These are phyloP conservation scores for Populus simonii DNA, from an alignment of 345 rosid species.

Conservation along the genomic window DNA sequence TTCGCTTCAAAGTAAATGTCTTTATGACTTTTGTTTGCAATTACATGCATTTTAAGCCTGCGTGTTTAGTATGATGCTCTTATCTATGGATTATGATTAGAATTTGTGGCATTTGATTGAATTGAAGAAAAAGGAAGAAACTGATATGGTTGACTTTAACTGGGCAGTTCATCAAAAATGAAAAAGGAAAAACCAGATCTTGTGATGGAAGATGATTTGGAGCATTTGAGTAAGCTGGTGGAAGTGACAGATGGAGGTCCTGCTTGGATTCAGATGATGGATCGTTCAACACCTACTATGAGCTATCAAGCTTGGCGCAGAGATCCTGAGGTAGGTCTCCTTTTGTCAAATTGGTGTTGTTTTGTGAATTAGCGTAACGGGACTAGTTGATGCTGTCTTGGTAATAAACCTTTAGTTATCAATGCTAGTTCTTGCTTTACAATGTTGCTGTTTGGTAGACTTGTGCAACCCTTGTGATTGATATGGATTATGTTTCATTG, in stretches of 20 bases:
- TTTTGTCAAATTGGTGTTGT: neutral
- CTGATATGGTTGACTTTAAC: neutral
- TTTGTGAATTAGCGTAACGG: neutral
- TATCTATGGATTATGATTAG: neutral
- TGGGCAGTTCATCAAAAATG: slow-evolving; percentile 39
- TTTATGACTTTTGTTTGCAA: neutral
- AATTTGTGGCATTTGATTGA: neutral
- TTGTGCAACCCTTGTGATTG: slow-evolving; percentile 13
- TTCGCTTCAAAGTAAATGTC: neutral
- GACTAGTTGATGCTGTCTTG: neutral
- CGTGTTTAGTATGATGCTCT: neutral
- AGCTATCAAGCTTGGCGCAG: slow-evolving; percentile 87
- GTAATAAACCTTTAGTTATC: neutral
- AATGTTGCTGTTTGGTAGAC: slow-evolving; percentile 1
- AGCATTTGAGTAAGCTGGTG: slow-evolving; percentile 61
- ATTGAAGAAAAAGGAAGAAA: neutral
- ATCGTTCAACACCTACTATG: slow-evolving; percentile 68
- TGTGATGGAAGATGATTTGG: slow-evolving; percentile 63
- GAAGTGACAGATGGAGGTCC: slow-evolving; percentile 94
- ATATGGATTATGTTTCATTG: slow-evolving; percentile 17
- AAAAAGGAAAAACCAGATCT: slow-evolving; percentile 35
- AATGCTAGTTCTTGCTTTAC: neutral
- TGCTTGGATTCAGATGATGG: slow-evolving; percentile 96
- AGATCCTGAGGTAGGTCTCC: slow-evolving; percentile 63
- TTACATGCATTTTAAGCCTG: neutral